Conservation (phyloP, 1,284 basidiomycete species). For the Cryptococcus sp. region DNA sequence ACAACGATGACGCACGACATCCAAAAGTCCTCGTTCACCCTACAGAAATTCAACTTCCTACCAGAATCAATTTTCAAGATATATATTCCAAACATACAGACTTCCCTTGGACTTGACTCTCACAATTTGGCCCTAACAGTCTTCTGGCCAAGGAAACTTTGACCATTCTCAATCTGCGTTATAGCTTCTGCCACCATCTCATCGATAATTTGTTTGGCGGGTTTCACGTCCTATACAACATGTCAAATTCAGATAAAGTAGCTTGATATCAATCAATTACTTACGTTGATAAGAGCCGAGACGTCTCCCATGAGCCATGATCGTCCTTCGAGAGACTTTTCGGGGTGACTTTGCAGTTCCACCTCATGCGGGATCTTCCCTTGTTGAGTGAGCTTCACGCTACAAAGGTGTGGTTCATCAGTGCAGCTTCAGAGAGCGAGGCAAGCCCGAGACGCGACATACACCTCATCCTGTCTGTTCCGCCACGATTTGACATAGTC, state of each 20-base stretch:
- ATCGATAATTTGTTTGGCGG: slow-evolving; percentile 78
- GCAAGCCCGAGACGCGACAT: slow-evolving; percentile 26
- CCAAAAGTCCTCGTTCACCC: no score
- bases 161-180: slow-evolving; percentile 32
- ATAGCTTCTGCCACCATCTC: slow-evolving; percentile 60
- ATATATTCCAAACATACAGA: no score
- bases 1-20: no score
- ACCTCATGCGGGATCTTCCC: slow-evolving; percentile 72
- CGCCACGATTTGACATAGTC: slow-evolving; percentile 76
- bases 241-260: background rate
- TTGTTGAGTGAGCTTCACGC: slow-evolving; percentile 70
- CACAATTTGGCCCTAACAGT: slow-evolving; percentile 23
- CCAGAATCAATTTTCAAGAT: no score
- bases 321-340: slow-evolving; percentile 66
- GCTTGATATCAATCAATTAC: background rate
- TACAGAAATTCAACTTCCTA: no score
- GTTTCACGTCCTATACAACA: slow-evolving; percentile 62
- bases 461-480: slow-evolving; percentile 51
- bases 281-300: slow-evolving; percentile 66
- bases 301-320: slow-evolving; percentile 79
- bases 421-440: background rate
- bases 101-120: background rate
- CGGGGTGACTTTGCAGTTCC: slow-evolving; percentile 73
- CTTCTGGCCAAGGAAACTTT: slow-evolving; percentile 10
- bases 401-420: slow-evolving; percentile 65